phyloP scores from a whole-genome alignment of 1,139 yeast genomes.

The Hemisphaericaspora lyxosophila region DNA sequence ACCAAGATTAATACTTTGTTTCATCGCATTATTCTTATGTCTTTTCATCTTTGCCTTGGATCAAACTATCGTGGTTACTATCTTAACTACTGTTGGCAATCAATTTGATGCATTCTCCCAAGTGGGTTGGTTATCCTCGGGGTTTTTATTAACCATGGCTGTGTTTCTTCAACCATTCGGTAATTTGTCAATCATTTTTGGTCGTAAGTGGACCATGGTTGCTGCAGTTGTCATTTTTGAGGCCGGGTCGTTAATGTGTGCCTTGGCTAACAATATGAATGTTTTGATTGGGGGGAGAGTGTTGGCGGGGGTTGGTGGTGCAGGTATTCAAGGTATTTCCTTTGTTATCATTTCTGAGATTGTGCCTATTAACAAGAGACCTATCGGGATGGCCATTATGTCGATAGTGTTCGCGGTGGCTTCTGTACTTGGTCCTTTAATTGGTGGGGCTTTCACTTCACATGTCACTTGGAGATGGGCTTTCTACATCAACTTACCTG shows the following conservation, averaged over 20 bases:
- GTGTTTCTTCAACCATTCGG: conserved; percentile 42
- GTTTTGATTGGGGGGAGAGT: conserved; percentile 40
- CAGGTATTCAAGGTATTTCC: conserved; percentile 30
- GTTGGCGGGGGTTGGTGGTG: conserved; percentile 35
- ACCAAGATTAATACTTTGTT: too few species aligned
- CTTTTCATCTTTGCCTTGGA: too few species aligned
- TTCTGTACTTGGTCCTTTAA: conserved; percentile 54
- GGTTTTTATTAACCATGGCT: conserved; percentile 48
- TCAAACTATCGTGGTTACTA: too few species aligned
- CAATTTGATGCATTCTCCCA: conserved; percentile 47
- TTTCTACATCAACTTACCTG: conserved; percentile 55
- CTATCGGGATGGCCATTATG: conserved; percentile 38
- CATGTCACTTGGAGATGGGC: conserved; percentile 70
- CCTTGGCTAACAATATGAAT: conserved; percentile 34
- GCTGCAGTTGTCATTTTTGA: conserved; percentile 35
- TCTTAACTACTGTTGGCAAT: conserved; percentile 39
- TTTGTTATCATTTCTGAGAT: conserved; percentile 31
- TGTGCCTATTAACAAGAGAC: conserved; percentile 29
- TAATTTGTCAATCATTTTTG: conserved; percentile 45
- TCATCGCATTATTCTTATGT: too few species aligned
- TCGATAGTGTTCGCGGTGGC: conserved; percentile 45
- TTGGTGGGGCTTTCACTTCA: conserved; percentile 51
- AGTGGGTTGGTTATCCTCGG: conserved; percentile 62
- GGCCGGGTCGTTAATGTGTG: conserved; percentile 41
- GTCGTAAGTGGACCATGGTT: conserved; percentile 42